phyloP scores from a whole-genome alignment of 306 rosid species.

The Arachis stenosperma region DNA sequence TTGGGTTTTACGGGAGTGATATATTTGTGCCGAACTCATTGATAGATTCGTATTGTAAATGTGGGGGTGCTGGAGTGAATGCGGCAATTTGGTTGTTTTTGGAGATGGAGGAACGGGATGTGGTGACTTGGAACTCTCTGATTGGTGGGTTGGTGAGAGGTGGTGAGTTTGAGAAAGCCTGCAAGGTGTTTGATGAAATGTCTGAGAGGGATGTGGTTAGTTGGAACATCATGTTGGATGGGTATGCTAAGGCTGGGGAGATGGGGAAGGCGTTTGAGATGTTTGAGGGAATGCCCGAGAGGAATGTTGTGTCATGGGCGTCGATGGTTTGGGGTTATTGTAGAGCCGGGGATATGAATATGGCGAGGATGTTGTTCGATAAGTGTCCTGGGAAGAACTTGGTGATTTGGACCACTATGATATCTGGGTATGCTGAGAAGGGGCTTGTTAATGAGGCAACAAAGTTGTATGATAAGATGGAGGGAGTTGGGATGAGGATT shows the following conservation, averaged over 20 bases:
- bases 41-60: constrained; percentile 62
- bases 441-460: constrained; percentile 65
- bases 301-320: constrained; percentile 82
- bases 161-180: constrained; percentile 55
- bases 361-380: constrained; percentile 75
- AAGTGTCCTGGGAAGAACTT: constrained; percentile 69
- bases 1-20: constrained; percentile 55
- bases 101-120: constrained; percentile 59
- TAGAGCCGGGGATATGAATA: constrained; percentile 68
- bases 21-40: constrained; percentile 74
- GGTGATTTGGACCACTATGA: constrained; percentile 80
- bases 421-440: constrained; percentile 82
- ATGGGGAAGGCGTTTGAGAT: constrained; percentile 67
- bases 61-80: constrained; percentile 57
- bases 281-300: constrained; percentile 71
- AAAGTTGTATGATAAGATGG: constrained; percentile 65
- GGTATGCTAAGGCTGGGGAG: constrained; percentile 59
- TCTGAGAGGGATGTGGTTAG: constrained; percentile 72
- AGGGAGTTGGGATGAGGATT: constrained; percentile 57
- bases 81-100: constrained; percentile 59
- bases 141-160: constrained; percentile 62
- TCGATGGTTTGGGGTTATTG: constrained; percentile 74
- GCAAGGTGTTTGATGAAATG: constrained; percentile 72
- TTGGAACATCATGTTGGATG: constrained; percentile 88
- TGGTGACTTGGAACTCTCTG: constrained; percentile 74